Evolutionary conservation across 805 yeast species (phyloP).

Genomic region (Sungouiozyma ichnusensis): DNA sequence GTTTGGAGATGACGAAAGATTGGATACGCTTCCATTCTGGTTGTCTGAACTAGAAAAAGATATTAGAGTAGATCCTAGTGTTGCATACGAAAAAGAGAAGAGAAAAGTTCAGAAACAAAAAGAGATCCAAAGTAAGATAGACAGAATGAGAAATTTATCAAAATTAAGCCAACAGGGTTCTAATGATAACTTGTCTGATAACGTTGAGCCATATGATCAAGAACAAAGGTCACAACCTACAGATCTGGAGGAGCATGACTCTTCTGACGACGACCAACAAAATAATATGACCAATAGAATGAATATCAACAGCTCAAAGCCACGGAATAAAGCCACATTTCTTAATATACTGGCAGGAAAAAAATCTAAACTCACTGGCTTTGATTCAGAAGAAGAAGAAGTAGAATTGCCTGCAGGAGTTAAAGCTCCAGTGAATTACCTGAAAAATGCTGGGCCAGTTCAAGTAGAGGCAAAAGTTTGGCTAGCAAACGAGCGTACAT

Average conservation of each 20-base stretch:
- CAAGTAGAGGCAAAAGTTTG: slow-evolving; percentile 96
- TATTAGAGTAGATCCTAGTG: slow-evolving; percentile 67
- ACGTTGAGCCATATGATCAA: slow-evolving; percentile 1
- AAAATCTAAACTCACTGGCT: slow-evolving; percentile 38
- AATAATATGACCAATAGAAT: slow-evolving; percentile 6
- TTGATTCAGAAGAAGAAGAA: slow-evolving; percentile 83
- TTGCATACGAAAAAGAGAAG: slow-evolving; percentile 60
- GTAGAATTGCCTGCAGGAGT: slow-evolving; percentile 84
- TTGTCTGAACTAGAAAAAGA: slow-evolving; percentile 78
- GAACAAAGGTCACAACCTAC: slow-evolving; percentile 22
- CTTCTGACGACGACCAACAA: slow-evolving; percentile 31
- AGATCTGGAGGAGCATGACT: slow-evolving; percentile 48
- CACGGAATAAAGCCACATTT: slow-evolving; percentile 24
- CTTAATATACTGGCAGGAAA: slow-evolving; percentile 31
- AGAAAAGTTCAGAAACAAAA: slow-evolving; percentile 40
- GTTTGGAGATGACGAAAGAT: slow-evolving; percentile 71
- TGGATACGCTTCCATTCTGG: slow-evolving; percentile 92
- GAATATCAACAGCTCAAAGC: slow-evolving; percentile 19
- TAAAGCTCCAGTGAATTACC: slow-evolving; percentile 60
- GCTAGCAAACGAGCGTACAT: slow-evolving; percentile 97
- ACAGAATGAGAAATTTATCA: slow-evolving; percentile 30
- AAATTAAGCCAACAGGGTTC: slow-evolving; percentile 6
- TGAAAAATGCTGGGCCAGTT: slow-evolving; percentile 84
- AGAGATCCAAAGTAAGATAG: slow-evolving; percentile 27
- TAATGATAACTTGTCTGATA: not conserved